Percentiles rank a stretch among this genome's conserved stretches.
These are phyloP conservation scores for Ascoidea tarda DNA, from an alignment of 805 yeast genomes.

Conservation along the genomic window DNA sequence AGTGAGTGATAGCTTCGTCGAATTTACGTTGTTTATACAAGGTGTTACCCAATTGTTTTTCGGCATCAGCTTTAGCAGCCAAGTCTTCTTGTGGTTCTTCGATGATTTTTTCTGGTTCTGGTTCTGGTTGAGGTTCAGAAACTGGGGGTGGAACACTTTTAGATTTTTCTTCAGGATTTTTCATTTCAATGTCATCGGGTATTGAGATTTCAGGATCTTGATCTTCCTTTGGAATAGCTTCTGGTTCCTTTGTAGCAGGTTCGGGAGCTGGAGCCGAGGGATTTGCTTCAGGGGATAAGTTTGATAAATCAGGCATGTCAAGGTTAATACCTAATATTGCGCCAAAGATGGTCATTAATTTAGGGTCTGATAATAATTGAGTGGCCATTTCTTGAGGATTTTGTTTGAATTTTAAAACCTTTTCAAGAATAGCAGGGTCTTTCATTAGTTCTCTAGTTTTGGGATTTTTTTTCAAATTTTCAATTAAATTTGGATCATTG, in stretches of 20 bases:
- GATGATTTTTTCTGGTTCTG: slow-evolving; percentile 14
- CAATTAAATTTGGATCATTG: slow-evolving; percentile 64
- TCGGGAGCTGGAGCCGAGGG: slow-evolving; percentile 17
- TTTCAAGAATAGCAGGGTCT: slow-evolving; percentile 71
- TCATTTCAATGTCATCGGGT: slow-evolving; percentile 13
- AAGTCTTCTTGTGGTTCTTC: slow-evolving; percentile 17
- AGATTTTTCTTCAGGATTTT: slow-evolving; percentile 14
- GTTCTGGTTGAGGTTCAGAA: slow-evolving; percentile 4
- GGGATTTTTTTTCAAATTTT: slow-evolving; percentile 69
- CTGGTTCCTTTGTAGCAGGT: slow-evolving; percentile 15
- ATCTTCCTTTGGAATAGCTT: slow-evolving; percentile 17
- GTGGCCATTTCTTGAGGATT: slow-evolving; percentile 68
- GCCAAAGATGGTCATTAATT: slow-evolving; percentile 81
- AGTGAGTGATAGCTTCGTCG: slow-evolving; percentile 82
- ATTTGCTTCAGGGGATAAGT: slow-evolving; percentile 12
- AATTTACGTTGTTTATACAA: slow-evolving; percentile 79
- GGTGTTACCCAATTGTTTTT: slow-evolving; percentile 75
- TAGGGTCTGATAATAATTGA: slow-evolving; percentile 64
- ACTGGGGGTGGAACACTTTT: neutral
- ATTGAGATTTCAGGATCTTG: slow-evolving; percentile 7
- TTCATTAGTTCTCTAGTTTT: slow-evolving; percentile 77
- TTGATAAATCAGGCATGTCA: slow-evolving; percentile 25
- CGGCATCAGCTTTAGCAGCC: slow-evolving; percentile 45
- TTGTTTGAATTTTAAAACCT: slow-evolving; percentile 42
- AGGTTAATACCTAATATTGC: slow-evolving; percentile 74